Evolutionary conservation across 139 green algal species (phyloP).

Genomic region (Coelastrella sp.): DNA sequence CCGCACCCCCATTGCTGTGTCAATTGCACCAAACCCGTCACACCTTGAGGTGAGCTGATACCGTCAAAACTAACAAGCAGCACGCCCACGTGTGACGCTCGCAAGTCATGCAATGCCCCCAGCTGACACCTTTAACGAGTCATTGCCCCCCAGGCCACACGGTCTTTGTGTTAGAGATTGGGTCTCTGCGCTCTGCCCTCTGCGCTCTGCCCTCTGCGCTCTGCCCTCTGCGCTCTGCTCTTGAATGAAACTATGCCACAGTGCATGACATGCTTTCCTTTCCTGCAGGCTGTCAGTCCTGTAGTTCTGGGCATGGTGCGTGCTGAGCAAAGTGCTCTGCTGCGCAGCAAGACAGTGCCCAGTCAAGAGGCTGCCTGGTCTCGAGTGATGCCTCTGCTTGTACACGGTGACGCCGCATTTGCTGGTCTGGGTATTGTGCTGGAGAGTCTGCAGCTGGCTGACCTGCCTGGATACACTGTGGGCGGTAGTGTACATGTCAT

Average conservation of each 20-base stretch:
- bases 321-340: slow-evolving; percentile 68
- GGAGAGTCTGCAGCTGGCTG: slow-evolving; percentile 72
- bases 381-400: slow-evolving; percentile 64
- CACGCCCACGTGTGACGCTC: too few relatives aligned
- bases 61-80: too few relatives aligned
- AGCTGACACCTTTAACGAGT: too few relatives aligned
- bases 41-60: slow-evolving; percentile 43
- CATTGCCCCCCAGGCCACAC: background rate
- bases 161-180: too few relatives aligned
- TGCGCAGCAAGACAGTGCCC: slow-evolving; percentile 5
- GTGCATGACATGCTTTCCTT: background rate
- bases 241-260: too few relatives aligned
- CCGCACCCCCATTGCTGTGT: slow-evolving; percentile 49
- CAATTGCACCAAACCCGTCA: slow-evolving; percentile 79
- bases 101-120: too few relatives aligned
- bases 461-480: slow-evolving; percentile 72
- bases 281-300: slow-evolving; percentile 62
- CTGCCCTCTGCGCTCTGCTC: too few relatives aligned
- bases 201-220: too few relatives aligned
- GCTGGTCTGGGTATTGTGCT: slow-evolving; percentile 72
- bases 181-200: too few relatives aligned
- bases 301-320: slow-evolving; percentile 86
- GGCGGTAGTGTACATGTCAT: slow-evolving; percentile 87
- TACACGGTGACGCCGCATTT: slow-evolving; percentile 85
- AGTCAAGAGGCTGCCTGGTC: background rate